Evolutionary conservation across 108 stramenopile species (phyloP), one percentile per base, ranked within the genome.

Genomic region (Poteriospumella lacustris): DNA sequence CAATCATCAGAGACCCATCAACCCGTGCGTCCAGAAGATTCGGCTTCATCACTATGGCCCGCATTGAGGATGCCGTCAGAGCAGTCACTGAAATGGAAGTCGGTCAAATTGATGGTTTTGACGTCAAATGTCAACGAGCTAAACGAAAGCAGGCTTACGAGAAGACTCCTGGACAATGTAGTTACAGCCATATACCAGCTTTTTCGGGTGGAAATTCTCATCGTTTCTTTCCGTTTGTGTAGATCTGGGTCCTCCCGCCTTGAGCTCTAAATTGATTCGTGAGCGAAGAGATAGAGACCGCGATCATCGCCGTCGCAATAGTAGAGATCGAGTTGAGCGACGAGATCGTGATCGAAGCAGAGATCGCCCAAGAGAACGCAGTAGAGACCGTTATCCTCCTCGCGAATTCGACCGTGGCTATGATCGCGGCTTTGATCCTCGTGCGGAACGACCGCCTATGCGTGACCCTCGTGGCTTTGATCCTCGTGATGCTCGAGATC

Each of bases 161-260:
- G 33, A 64, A 64, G 31, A 64, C 60, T 9, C 60, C 60, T 64
- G 60, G 60, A 64, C 9, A 3, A 12, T 64, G 60, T 64, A 33
- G n/a, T n/a, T n/a, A n/a, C n/a, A 64, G 60, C 47, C 47, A 15
- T 9, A 9, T 52, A 19, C 19, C 47, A 52, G 15, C 19, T 15
- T 52, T 52, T 52, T 19, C 47, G 15, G 47, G 15, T 9, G 47
- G 9, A 15, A 52, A 9, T 52, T 9, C 47, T 52, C 19, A 9
- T 52, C 19, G 19, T 15, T 52, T 52, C 47, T 15, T 15, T 52
- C 15, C 47, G 47, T n/a, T 52, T 9, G 47, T 15, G 9, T 19
- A 52, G 47, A 52, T 52, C 9, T 52, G 47, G 47, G 47, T 15
- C 47, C 47, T 52, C 15, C 47, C 15, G 19, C 9, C 9, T 19